Percentiles rank a stretch among this genome's conserved stretches.
Evolutionary conservation across 1,139 yeast species (phyloP).

Genomic region (Kodamaea derodonti): DNA sequence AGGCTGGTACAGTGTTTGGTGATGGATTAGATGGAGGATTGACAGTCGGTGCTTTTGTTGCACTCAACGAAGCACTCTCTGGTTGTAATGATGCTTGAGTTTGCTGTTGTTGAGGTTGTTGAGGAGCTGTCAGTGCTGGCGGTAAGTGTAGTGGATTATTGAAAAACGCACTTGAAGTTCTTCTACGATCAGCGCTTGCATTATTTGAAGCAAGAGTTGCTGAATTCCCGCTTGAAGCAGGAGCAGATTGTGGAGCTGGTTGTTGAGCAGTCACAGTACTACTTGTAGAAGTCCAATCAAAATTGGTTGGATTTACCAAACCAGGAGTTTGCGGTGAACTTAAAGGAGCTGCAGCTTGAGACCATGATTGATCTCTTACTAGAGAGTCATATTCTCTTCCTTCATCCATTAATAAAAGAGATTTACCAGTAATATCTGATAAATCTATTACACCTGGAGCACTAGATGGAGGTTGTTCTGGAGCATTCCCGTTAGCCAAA

Average conservation of each 20-base stretch:
- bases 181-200: conserved; percentile 21
- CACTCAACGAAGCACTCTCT: neutral
- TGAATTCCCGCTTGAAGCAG: neutral
- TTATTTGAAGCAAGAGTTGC: conserved; percentile 6
- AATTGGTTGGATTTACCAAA: conserved; percentile 18
- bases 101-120: too few species aligned
- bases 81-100: too few species aligned
- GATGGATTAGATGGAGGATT: neutral
- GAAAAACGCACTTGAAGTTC: conserved; percentile 35
- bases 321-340: conserved; percentile 41
- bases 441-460: conserved; percentile 23
- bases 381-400: conserved; percentile 49
- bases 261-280: conserved; percentile 4
- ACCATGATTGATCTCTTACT: conserved; percentile 47
- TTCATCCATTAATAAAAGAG: conserved; percentile 54
- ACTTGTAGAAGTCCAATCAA: conserved; percentile 11
- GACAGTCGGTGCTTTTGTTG: conserved; percentile 2
- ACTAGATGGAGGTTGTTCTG: conserved; percentile 11
- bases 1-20: conserved; percentile 6
- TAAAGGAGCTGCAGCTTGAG: conserved; percentile 2
- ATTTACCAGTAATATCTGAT: conserved; percentile 46
- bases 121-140: conserved; percentile 2
- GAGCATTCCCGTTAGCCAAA: conserved; percentile 11
- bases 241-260: neutral
- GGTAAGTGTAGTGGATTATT: conserved; percentile 8